Evolutionary conservation across 129 eudicot species (phyloP).

Genomic region (Lonicera japonica): DNA sequence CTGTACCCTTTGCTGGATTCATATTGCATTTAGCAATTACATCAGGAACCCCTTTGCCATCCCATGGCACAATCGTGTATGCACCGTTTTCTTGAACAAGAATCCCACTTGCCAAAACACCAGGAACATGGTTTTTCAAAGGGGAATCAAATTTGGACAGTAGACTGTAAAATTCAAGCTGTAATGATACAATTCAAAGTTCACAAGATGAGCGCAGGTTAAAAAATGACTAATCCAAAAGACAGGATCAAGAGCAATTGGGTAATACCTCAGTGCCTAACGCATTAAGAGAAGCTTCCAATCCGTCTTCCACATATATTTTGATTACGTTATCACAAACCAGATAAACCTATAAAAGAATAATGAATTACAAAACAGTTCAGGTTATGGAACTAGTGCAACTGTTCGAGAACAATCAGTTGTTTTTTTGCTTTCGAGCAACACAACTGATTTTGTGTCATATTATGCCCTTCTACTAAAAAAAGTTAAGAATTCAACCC

Average conservation of each 20-base stretch:
- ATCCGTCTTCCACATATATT: slow-evolving; percentile 84
- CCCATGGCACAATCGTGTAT: slow-evolving; percentile 60
- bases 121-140: slow-evolving; percentile 57
- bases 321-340: slow-evolving; percentile 68
- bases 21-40: slow-evolving; percentile 31
- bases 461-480: background rate
- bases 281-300: slow-evolving; percentile 80
- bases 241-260: slow-evolving; percentile 4
- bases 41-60: slow-evolving; percentile 74
- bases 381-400: background rate
- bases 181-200: slow-evolving; percentile 19
- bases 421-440: background rate
- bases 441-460: too few relatives aligned
- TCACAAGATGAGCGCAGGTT: background rate
- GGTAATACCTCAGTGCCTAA: slow-evolving; percentile 80
- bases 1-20: slow-evolving; percentile 19
- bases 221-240: slow-evolving; percentile 1
- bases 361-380: slow-evolving; percentile 5
- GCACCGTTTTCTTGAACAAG: slow-evolving; percentile 43
- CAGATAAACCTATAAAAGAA: slow-evolving; percentile 63
- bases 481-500: background rate
- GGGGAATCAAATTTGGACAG: slow-evolving; percentile 36
- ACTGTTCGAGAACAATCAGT: slow-evolving; percentile 1
- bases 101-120: slow-evolving; percentile 71
- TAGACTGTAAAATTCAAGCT: slow-evolving; percentile 76